Evolutionary conservation across 192 early-diverging fungal genomes (phyloP), one percentile per base, ranked within the genome.

Genomic region (Rhizoclosmatium sp.): DNA sequence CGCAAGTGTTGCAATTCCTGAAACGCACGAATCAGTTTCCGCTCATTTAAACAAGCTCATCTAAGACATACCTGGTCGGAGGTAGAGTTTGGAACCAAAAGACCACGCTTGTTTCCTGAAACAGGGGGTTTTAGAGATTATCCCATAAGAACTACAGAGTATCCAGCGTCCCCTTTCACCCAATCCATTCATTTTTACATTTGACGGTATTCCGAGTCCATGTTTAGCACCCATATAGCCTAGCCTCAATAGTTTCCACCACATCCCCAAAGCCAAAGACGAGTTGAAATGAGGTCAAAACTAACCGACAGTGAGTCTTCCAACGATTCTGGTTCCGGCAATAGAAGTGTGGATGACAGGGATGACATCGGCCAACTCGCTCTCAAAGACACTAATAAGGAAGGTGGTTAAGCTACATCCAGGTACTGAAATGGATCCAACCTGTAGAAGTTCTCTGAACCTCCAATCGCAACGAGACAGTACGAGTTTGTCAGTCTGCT

Each of bases 371-470:
- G 88, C 90, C 31, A 99, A 89, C 88, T 99, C 95, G 83, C 92
- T 89, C 85, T 98, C 98, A 81, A 99, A 98, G 59, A 96, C 93
- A 86, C 94, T 95, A 49, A 44, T 23, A 76, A 31, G 60, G 58
- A 31, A 48, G 16, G 74, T 82, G 23, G 69, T 69, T 21, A 51
- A 3, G 56, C 14, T 46, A 48, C 59, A 84, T 19, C 64, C 23
- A 39, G 56, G 4, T 48, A 14, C 19, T 14, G 47, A 73, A 12
- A 14, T 49, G 42, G 41, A 58, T 4, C 41, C 62, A 83, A 94
- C 94, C 94, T 95, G 91, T 99, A 99, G 90, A 99, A 99, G 93
- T 99, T 99, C 82, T 98, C 98, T 12, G 96, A 98, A 49, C 98
- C 98, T 78, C 98, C 98, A 61, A 98, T 89, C 44, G 97, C 96